Evolutionary conservation across 2,329 filamentous ascomycete species (phyloP), one percentile per base, ranked within the genome.

Genomic region (Neopestalotiopsis clavispora): DNA sequence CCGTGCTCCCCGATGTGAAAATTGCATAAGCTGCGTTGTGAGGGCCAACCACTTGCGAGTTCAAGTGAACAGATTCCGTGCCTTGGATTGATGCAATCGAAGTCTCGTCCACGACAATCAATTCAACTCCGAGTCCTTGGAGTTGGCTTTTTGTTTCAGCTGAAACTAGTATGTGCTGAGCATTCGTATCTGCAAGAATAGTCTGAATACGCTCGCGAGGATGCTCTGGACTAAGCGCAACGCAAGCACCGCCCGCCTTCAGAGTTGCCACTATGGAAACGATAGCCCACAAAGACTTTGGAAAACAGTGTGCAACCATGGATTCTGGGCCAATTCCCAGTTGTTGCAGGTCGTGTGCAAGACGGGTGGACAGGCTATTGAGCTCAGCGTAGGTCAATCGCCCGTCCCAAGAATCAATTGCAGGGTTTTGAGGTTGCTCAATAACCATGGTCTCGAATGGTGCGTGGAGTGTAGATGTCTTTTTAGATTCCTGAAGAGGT

Each of bases 191-290:
- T 4, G 68, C 57, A 4, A 78, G 71, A 34, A 83, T 79, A 45
- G 75, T 75, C 5, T 76, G 75, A n/a, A 83, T 73, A 7, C 82
- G 77, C 7, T 76, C 75, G 3, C 77, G 69, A 0, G 78, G 78
- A 0, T 81, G 71, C 5, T 78, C 76, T 10, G 81, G 78, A 32
- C 84, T 81, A 0, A 84, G 66, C 0, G 79, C 77, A 17, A 77
- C 72, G 66, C 74, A 79, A 0, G 76, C 76, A 2, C 72, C 76
- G 3, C 79, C 80, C 20, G 79, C 76, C 57, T 81, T 81, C 38
- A 81, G 68, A 2, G 80, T 75, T 1, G 74, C 78, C 14, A 82
- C 67, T 67, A 79, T 78, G 0, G 77, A 75, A 14, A 81, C 73
- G 4, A 76, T 68, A 1, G 73, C 73, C 77, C 77, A 81, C 45